Base-by-base conservation (phyloP, 768 basidiomycete species). In the Mycena amicta region DNA sequence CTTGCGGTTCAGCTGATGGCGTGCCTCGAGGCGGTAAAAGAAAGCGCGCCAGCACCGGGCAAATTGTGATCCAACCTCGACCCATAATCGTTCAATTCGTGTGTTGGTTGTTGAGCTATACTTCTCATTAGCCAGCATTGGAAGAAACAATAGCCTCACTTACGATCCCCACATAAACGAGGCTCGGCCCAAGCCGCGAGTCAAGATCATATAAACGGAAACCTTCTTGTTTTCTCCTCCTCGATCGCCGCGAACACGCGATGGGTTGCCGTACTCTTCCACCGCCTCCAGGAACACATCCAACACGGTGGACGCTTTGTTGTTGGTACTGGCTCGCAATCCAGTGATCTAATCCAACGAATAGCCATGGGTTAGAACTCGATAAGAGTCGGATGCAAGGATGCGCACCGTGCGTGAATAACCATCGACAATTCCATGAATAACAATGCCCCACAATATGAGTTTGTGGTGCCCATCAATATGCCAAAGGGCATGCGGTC, bases 371-470 rank as follows among this genome's bases (percentile, higher is more conserved):
- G 5, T 18, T 2, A 27, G 29, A n/a, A 4, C 27, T 2, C 11
- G 28, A 13, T 26, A 47, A 37, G 23, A 31, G 25, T n/a, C n/a
- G n/a, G n/a, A n/a, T n/a, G n/a, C n/a, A 20, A 16, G 41, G 43
- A 12, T 26, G 56, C 64, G n/a, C 43, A 72, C 72, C 18, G 66
- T 72, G 11, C 67, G 61, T 52, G 61, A 66, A 58, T 67, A 72
- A 0, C 74, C 74, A 61, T 75, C 71, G 41, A 70, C 55, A 50
- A 67, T 56, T 0, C 69, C 67, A 55, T 72, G 70, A 23, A 71
- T 67, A 12, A 71, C 65, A 56, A 71, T 59, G 18, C 68, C 70
- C 64, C 66, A 72, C 1, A 43, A 50, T 27, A 70, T 70, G 1
- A 72, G 54, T 43, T 68, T 71, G 49, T 72, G 70, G 51, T 72